Evolutionary conservation across 495 filamentous ascomycete species (phyloP).

Genomic region (Chaetomidium leptoderma): DNA sequence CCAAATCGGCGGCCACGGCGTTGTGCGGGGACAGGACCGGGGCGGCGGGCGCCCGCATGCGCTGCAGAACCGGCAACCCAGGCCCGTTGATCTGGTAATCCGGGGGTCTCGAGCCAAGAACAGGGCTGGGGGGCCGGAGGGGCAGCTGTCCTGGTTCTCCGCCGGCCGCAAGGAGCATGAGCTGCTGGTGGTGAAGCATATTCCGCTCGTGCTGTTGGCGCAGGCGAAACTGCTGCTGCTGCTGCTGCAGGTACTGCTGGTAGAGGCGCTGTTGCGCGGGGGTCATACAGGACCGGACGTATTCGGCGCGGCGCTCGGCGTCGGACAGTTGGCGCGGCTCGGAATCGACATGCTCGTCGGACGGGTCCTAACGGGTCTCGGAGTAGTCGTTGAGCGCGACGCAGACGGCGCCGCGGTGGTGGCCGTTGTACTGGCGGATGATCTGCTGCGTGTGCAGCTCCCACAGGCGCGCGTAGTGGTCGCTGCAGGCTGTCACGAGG

Average conservation of each 20-base stretch:
- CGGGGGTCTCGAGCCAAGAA: not conserved
- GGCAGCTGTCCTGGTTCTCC: not conserved
- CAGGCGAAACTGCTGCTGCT: not conserved
- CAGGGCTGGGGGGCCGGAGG: not conserved
- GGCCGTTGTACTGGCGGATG: constrained; percentile 96
- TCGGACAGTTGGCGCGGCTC: not conserved
- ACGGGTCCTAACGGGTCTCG: constrained; percentile 53
- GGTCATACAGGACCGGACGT: not conserved
- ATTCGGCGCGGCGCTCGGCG: not conserved
- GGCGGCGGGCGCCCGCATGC: not conserved
- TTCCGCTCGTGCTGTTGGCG: not conserved
- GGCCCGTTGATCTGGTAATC: not conserved
- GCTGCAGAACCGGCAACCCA: not conserved
- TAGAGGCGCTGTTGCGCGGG: not conserved
- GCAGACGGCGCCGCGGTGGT: constrained; percentile 92
- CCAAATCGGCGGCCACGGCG: not conserved
- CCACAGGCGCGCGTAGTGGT: constrained; percentile 97
- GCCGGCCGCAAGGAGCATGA: not conserved
- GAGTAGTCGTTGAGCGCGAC: constrained; percentile 97
- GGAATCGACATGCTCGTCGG: constrained; percentile 7
- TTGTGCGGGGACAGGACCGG: not conserved
- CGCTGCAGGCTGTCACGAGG: constrained; percentile 93
- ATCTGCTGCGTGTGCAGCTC: constrained; percentile 79
- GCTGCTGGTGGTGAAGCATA: not conserved
- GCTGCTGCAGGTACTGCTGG: not conserved